Evolutionary conservation across 2,329 filamentous ascomycete species (phyloP).

Genomic region (Beauveria varroae): DNA sequence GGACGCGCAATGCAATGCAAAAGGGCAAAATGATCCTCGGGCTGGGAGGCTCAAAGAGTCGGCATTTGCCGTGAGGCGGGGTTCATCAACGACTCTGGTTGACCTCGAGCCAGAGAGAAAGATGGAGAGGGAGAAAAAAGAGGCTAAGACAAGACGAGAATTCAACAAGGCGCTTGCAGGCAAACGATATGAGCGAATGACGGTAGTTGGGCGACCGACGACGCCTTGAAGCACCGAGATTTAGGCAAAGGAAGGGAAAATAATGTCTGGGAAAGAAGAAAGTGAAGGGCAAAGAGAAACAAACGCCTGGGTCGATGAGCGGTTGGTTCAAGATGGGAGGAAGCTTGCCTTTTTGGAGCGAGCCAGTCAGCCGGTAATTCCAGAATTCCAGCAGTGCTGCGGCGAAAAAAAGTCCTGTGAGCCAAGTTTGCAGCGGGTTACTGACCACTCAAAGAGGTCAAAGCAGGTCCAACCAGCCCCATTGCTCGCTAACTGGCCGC

Average conservation of each 20-base stretch:
- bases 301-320: not conserved
- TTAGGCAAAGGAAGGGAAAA: not conserved
- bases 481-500: not conserved
- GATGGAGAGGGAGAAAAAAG: not conserved
- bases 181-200: not conserved
- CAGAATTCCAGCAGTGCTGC: not conserved
- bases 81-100: slow-evolving; percentile 5
- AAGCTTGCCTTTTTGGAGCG: not conserved
- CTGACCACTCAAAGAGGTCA: not conserved
- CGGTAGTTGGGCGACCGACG: not conserved
- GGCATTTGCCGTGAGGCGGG: slow-evolving; percentile 9
- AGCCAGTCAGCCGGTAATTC: not conserved
- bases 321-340: not conserved
- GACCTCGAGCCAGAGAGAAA: not conserved
- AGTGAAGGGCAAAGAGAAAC: not conserved
- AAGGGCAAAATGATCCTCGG: not conserved
- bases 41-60: not conserved
- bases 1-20: slow-evolving; percentile 1
- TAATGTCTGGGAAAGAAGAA: not conserved
- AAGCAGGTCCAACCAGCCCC: not conserved
- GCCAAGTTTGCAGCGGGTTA: not conserved
- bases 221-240: not conserved
- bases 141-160: not conserved
- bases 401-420: not conserved
- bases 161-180: not conserved